These are phyloP conservation scores for Rosa chinensis DNA, from an alignment of 306 rosid species.

Conservation along the genomic window DNA sequence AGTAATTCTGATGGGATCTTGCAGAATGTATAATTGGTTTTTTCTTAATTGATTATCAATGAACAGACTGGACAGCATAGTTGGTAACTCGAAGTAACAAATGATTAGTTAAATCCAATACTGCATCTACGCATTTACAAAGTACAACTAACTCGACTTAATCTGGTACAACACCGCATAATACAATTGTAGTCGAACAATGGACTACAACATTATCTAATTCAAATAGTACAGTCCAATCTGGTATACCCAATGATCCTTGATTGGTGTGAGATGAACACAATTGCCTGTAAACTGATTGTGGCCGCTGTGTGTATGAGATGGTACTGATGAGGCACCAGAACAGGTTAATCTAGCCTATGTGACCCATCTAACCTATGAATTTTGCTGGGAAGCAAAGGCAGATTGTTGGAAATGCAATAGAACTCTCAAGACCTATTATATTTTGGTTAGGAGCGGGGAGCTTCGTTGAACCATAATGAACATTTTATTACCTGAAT, in stretches of 20 bases:
- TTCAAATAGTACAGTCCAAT: neutral
- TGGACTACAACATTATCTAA: neutral
- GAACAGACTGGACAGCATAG: too few species aligned
- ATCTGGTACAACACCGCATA: neutral
- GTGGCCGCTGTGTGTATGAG: neutral
- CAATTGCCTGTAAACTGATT: neutral
- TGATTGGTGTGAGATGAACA: neutral
- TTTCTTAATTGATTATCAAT: too few species aligned
- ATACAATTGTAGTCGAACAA: neutral
- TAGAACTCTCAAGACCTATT: neutral
- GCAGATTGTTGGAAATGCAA: neutral
- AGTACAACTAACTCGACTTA: neutral
- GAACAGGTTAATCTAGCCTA: neutral
- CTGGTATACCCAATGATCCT: neutral
- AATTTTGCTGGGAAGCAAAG: neutral
- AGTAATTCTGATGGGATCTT: too few species aligned
- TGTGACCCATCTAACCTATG: neutral
- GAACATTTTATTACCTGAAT: conserved; percentile 1
- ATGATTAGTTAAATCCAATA: neutral
- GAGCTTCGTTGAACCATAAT: neutral
- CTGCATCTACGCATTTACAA: neutral
- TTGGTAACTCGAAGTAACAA: neutral
- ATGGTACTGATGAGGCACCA: neutral
- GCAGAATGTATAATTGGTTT: too few species aligned
- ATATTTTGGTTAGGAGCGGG: neutral